Base-by-base conservation (phyloP, 305 asterid genomes). In the Stenogyne calaminthoides region DNA sequence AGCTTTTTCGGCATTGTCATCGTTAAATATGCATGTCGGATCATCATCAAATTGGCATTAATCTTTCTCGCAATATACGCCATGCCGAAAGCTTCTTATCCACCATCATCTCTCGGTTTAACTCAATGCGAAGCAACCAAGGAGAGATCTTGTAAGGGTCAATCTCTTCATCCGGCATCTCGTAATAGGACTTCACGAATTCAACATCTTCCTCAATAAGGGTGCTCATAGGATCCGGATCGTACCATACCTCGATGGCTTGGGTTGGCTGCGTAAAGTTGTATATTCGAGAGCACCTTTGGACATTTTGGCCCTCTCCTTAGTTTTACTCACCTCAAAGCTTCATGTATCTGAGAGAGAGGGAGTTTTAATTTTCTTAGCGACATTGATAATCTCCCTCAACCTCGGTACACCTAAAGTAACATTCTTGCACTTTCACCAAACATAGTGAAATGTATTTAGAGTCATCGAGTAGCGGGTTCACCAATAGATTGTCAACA, bases 391-490 rank as follows among this genome's bases (percentile, higher is more conserved):
- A 81, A 95, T 95, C 85, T 95, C 99, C 89, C 98, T 91, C 92
- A 95, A 79, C 88, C 99, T 84, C 9, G 99, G 99, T 22, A 95
- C 99, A 79, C 99, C 99, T 64, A 95, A 83, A 64, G 99, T 95
- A 79, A 95, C 99, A 76, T 95, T 95, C 86, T 95, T 95, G 99
- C 99, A 92, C 99, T 95, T 75, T 92, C 99, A 91, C 99, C 99
- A 85, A 85, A 98, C 99, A 88, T 88, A 95, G 58, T 95, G 99
- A 76, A 95, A 95, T 2, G 99, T 95, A 79, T 95, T 95, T 18
- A 95, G 96, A 64, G 99, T 95, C 99, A 95, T 95, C 84, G 99
- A 2, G 99, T 95, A 9, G 99, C 98, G 47, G 99, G 99, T 76
- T 95, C 98, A 73, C 99, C 99, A 70, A 95, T 95, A 58, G 99